Base-by-base conservation (phyloP, 2,329 filamentous ascomycete species). In the Fusarium decemcellulare region DNA sequence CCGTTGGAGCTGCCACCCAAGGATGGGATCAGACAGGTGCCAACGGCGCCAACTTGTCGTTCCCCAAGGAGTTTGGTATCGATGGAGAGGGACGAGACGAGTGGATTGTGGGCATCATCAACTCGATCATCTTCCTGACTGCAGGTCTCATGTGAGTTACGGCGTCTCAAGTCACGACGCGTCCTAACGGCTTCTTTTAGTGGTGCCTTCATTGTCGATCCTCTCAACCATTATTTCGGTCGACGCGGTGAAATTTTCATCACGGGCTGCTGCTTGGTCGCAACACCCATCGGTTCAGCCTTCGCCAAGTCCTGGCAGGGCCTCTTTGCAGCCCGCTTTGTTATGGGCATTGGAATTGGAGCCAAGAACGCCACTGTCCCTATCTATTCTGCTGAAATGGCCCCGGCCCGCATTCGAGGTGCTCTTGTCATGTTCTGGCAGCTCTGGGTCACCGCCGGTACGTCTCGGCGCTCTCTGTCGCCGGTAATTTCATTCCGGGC, bases 371-470 rank as follows among this genome's bases (percentile, higher is more conserved):
- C 85, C 3, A 87, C 84, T 1, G 87, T 90, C 0, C 92, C 92
- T 0, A 88, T 94, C 43, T 94, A 92, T 73, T 89, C 90, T 2
- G 91, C 91, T 3, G 91, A 93, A 76, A 91, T 87, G 54, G 85
- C 88, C 0, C 91, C 91, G 0, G 87, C 90, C 2, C 74, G 82
- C 8, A 88, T 92, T 55, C 86, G 91, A 70, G 91, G 91, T 70
- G 91, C 90, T n/a, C 82, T 95, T 6, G 92, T 94, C 68, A 94
- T 94, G 92, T 90, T 89, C 67, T 94, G 92, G 92, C 84, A 77
- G 68, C 72, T 77, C 27, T 78, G 72, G 67, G 72, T 76, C 53
- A 71, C 54, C 15, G 39, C 37, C 42, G 54, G 23, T 23, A 23
- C 23, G 23, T 23, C 23, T 23, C 5, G 23, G 5, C 23, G 23